Conservation (phyloP, 352 stramenopile genomes). For the Pythium monospermum region DNA sequence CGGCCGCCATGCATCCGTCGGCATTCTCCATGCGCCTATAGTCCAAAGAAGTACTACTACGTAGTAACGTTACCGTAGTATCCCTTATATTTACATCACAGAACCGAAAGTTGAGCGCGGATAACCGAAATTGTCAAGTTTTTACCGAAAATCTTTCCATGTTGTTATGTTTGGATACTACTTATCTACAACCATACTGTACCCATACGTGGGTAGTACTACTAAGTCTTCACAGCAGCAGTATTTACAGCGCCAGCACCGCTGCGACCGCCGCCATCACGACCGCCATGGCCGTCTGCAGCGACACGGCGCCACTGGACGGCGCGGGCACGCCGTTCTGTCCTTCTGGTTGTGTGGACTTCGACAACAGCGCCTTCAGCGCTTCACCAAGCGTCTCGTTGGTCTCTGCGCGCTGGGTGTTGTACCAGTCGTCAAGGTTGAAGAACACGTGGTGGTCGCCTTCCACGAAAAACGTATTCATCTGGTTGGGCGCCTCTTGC, state of each 20-base stretch:
- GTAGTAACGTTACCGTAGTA: too few relatives aligned
- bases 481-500: constrained; percentile 24
- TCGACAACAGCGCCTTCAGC: constrained; percentile 8
- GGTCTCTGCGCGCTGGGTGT: constrained; percentile 7
- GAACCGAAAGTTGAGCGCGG: too few relatives aligned
- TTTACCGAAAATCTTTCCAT: too few relatives aligned
- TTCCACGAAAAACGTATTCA: constrained; percentile 46
- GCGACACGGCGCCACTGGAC: not conserved
- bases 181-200: not conserved
- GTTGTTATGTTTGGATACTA: too few relatives aligned
- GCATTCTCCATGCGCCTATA: constrained; percentile 39
- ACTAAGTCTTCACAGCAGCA: not conserved
- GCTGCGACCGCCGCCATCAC: constrained; percentile 1
- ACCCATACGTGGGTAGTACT: not conserved
- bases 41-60: not conserved
- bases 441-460: constrained; percentile 45
- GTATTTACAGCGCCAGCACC: constrained; percentile 8
- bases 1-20: constrained; percentile 24
- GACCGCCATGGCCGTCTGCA: constrained; percentile 2
- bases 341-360: not conserved
- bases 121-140: too few relatives aligned
- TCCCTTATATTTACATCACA: too few relatives aligned
- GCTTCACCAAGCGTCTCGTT: constrained; percentile 13
- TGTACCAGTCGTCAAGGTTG: constrained; percentile 13
- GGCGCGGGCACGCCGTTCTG: not conserved